These are phyloP conservation scores for Hansenula lynferdii DNA, from an alignment of 1,139 yeast genomes.

Conservation along the genomic window DNA sequence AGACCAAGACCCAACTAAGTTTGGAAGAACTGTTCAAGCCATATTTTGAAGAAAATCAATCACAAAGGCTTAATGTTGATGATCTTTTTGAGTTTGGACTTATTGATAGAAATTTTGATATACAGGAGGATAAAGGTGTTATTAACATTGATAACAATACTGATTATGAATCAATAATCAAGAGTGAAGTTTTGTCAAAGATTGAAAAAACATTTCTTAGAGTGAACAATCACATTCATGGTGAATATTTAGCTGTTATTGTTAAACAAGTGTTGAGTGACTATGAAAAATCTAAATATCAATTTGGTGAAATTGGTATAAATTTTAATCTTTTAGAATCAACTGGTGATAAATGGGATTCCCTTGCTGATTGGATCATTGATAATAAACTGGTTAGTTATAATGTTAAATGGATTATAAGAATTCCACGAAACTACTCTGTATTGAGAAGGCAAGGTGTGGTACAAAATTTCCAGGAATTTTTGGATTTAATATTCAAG, in stretches of 20 bases:
- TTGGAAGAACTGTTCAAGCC: constrained; percentile 18
- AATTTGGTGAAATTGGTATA: constrained; percentile 20
- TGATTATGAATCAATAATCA: constrained; percentile 15
- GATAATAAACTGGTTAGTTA: constrained; percentile 21
- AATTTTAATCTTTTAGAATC: constrained; percentile 13
- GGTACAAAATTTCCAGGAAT: constrained; percentile 15
- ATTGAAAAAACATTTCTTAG: constrained; percentile 90
- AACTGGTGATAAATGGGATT: constrained; percentile 12
- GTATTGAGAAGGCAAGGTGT: constrained; percentile 6
- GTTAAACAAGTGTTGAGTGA: constrained; percentile 92
- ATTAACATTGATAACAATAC: constrained; percentile 8
- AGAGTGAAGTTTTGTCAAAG: constrained; percentile 32
- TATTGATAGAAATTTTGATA: constrained; percentile 17
- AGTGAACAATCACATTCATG: constrained; percentile 87
- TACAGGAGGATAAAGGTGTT: background rate
- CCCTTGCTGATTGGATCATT: constrained; percentile 18
- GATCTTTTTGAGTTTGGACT: constrained; percentile 23
- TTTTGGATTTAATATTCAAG: constrained; percentile 15
- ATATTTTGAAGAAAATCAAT: constrained; percentile 10
- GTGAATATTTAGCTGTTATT: constrained; percentile 86
- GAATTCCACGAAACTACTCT: constrained; percentile 20
- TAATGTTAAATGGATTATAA: constrained; percentile 21
- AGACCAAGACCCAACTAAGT: constrained; percentile 10
- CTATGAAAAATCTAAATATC: constrained; percentile 22
- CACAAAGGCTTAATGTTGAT: constrained; percentile 20